Percentiles rank a stretch among this genome's conserved stretches.
Conservation (phyloP, 163 green algal genomes). For the Botryococcus braunii region DNA sequence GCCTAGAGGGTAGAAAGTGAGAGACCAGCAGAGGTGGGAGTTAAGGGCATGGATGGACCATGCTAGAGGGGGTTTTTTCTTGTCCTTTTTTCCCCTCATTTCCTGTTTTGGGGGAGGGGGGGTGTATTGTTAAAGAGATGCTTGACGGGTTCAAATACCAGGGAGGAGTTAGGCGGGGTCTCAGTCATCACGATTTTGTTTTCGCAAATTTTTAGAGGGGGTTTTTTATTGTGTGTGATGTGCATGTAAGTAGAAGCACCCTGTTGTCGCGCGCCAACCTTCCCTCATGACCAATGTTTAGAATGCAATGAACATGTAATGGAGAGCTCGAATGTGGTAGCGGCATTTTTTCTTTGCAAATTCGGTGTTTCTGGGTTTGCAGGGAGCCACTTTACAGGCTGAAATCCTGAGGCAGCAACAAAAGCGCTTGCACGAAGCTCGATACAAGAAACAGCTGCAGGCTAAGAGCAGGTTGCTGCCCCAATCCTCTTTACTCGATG, state of each 20-base stretch:
- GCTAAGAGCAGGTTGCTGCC: slow-evolving; percentile 38
- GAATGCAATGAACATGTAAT: background rate
- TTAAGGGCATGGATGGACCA: no score
- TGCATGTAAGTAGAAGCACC: background rate
- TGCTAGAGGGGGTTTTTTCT: no score
- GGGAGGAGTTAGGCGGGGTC: no score
- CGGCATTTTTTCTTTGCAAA: background rate
- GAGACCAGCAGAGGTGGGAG: no score
- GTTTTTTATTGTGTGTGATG: background rate
- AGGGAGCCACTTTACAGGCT: slow-evolving; percentile 36
- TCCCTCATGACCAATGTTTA: background rate
- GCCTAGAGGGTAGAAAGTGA: no score
- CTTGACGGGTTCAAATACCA: no score
- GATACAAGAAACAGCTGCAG: slow-evolving; percentile 30
- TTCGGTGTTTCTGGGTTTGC: slow-evolving; percentile 2
- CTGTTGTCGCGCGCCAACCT: background rate
- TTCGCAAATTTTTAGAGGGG: background rate
- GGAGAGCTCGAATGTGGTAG: background rate
- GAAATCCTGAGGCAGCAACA: slow-evolving; percentile 46
- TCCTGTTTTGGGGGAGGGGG: no score
- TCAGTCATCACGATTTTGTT: no score
- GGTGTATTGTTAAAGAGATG: no score
- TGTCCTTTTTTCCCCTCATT: no score
- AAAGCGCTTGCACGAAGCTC: no score
- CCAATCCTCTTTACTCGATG: no score